Base-by-base conservation (phyloP, 768 basidiomycete genomes). In the Tulasnella sp. region DNA sequence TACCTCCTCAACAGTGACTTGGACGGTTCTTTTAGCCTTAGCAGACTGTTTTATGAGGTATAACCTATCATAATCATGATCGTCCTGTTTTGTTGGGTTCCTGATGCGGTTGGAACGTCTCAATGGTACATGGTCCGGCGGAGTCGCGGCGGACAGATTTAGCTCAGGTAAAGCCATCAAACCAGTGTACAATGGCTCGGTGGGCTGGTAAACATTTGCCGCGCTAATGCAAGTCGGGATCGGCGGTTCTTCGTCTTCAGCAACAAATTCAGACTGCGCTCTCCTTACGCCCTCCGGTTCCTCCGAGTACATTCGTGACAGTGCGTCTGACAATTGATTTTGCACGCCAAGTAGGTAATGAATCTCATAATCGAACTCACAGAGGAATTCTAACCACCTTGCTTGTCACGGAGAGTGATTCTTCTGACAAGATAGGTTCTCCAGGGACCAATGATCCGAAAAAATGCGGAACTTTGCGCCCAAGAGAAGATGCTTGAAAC, bases 241-340 rank as follows among this genome's bases (percentile, higher is more conserved):
- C 19, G 45, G n/a, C 4, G 19, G 45, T 22, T 49, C 45, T 22
- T 49, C 45, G 2, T 49, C 45, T 49, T 49, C 45, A 22, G 45
- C 19, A 8, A 49, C 45, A 49, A 49, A 49, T 49, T 49, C 45
- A 8, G 45, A 49, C n/a, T 49, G 45, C 4, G 45, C 45, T 49
- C 45, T 49, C 45, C 17, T 49, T 22, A 49, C 19, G 45, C 45
- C 45, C 45, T 49, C 45, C 45, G 45, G 45, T 22, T 49, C 45
- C n/a, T 49, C 45, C n/a, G 45, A 0, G 45, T 49, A 49, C 45
- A 49, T 49, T 22, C 45, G 45, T 3, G 85, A 87, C 7, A 88
- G 78, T 0, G 85, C 83, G 79, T 88, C 86, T 0, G 84, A 82
- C 0, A 85, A 77, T 0, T 82, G 79, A 76, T 88, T 87, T 5